Evolutionary conservation across 2,329 filamentous ascomycete species (phyloP).

Genomic region (Triangularia verruculosa): DNA sequence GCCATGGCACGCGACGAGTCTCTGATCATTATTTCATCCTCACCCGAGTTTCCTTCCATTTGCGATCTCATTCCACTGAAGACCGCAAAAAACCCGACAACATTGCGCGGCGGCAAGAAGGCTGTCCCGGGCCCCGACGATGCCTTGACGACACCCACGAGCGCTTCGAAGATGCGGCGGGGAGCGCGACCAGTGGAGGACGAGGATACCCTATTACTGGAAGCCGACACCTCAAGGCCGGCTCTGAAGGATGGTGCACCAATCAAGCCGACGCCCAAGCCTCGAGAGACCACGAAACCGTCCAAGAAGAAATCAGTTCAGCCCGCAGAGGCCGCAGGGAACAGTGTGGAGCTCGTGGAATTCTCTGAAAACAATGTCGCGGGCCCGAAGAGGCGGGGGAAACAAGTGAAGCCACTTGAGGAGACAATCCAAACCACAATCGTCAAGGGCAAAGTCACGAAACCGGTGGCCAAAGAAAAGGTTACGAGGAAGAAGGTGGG

Average conservation of each 20-base stretch:
- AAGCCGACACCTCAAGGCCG: background rate
- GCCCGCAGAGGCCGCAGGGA: background rate
- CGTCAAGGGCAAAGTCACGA: conserved; percentile 34
- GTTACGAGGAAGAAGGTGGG: conserved; percentile 29
- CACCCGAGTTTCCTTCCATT: conserved; percentile 54
- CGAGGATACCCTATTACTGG: conserved; percentile 10
- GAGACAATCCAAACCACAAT: conserved; percentile 32
- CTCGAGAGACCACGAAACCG: background rate
- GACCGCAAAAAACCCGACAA: conserved; percentile 31
- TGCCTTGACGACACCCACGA: conserved; percentile 40
- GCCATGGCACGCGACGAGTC: conserved; percentile 27
- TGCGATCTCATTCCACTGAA: conserved; percentile 44
- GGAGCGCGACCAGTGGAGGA: conserved; percentile 30
- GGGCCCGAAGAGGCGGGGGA: conserved; percentile 34
- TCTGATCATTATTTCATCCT: conserved; percentile 44
- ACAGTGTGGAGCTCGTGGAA: background rate
- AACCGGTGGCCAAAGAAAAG: conserved; percentile 27
- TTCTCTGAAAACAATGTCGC: background rate
- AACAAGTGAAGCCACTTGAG: conserved; percentile 33
- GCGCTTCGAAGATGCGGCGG: conserved; percentile 39
- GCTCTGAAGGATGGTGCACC: background rate
- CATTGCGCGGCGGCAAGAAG: conserved; percentile 38
- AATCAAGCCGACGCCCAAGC: background rate
- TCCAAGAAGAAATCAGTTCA: background rate
- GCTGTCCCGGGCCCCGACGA: conserved; percentile 38